A percentile compares a stretch with the other conserved stretches of the same genome.
Evolutionary conservation across 352 stramenopile species (phyloP).

Genomic region (Pythium biforme): DNA sequence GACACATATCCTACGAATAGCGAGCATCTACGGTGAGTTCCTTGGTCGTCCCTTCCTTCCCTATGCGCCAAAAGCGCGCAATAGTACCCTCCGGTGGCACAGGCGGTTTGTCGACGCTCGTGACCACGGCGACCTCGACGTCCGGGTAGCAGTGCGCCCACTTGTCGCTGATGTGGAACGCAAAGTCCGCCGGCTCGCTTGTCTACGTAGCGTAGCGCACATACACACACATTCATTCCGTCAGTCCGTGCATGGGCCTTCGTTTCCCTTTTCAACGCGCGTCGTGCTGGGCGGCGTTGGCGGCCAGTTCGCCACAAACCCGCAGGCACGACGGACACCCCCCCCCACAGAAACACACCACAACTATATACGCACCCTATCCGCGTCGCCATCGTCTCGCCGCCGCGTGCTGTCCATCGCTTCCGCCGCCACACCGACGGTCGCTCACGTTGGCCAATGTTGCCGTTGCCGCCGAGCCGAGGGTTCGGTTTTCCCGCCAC

Average conservation of each 20-base stretch:
- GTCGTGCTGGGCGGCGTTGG: no score
- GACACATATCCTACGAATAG: constrained; percentile 49
- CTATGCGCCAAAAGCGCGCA: no score
- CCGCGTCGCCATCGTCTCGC: background rate
- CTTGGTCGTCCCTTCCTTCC: background rate
- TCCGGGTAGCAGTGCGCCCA: constrained; percentile 60
- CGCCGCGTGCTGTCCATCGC: background rate
- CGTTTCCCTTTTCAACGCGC: no score
- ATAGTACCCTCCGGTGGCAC: constrained; percentile 54
- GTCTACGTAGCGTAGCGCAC: no score
- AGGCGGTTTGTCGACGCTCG: constrained; percentile 45
- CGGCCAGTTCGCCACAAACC: no score
- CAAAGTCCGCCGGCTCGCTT: constrained; percentile 6
- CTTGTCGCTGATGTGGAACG: constrained; percentile 38
- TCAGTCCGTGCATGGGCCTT: no score
- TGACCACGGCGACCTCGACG: constrained; percentile 56
- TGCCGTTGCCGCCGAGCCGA: constrained; percentile 1
- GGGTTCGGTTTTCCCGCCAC: constrained; percentile 1
- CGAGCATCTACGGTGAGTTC: background rate
- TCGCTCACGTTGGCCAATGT: background rate
- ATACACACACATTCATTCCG: no score
- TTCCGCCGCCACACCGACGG: background rate
- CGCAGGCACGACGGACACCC: no score
- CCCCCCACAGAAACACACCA: background rate
- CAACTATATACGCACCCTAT: background rate